Base-by-base conservation (phyloP, 305 asterid species). In the Fraxinus latifolia region DNA sequence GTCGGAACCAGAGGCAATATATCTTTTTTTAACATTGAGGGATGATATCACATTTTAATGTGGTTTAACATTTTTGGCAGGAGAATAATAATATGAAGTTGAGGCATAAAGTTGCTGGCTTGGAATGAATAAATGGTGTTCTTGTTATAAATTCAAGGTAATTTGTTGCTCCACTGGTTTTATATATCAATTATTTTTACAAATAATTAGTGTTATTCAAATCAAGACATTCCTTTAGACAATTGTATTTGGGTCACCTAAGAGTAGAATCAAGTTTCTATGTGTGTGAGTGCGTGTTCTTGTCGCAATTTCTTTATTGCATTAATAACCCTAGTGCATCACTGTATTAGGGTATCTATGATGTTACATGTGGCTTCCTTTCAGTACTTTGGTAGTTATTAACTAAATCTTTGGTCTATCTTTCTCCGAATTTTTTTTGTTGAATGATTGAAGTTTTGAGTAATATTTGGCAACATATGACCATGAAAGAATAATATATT, bases 41-140 rank as follows among this genome's bases (percentile, higher is more conserved):
- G 74, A 67, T 67, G 37, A 67, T 67, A 27, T 68, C 37, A 68
- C 39, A 27, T 25, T 67, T 67, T 68, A 68, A 68, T 67, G 72
- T 25, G 29, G 31, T 21, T 23, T 60, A 21, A 60, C n/a, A 7
- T 21, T 62, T 62, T 68, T 68, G 37, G 36, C 88, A 85, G 88
- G 88, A 85, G 81, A 83, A 42, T 44, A 79, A 77, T 25, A 77
- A 77, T 70, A 82, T 85, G 88, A 85, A 85, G 72, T 65, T 85
- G 81, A 82, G 88, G 83, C 42, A 70, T 74, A 85, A 85, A 80
- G 79, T 83, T 85, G 88, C 88, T 55, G 88, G 88, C 81, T 72
- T 85, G 82, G 81, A 85, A 77, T 83, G 53, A 83, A 33, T 29
- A 82, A 39, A 17, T 75, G 81, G 50, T 50, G 75, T 55, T 72